These are phyloP conservation scores for Comarum palustre DNA, from an alignment of 306 rosid species.

Conservation along the genomic window DNA sequence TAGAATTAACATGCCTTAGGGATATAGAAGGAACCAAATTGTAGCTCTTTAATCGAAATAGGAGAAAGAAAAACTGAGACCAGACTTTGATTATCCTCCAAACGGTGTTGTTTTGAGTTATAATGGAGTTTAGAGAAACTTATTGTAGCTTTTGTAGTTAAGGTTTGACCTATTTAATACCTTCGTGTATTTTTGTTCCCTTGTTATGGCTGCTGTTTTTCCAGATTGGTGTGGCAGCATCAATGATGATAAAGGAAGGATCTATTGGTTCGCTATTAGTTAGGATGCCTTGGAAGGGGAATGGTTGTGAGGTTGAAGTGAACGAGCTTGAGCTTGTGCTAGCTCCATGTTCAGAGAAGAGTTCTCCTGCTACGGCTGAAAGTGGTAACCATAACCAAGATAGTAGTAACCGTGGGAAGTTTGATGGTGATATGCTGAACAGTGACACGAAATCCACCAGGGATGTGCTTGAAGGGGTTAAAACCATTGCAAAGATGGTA, in stretches of 20 bases:
- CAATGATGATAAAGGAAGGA: slow-evolving; percentile 71
- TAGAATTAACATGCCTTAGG: background rate
- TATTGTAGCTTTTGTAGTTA: background rate
- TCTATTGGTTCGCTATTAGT: slow-evolving; percentile 71
- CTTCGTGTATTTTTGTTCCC: slow-evolving; percentile 6
- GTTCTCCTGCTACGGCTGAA: slow-evolving; percentile 35
- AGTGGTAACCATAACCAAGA: slow-evolving; percentile 36
- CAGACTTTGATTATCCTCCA: no score
- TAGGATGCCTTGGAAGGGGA: slow-evolving; percentile 85
- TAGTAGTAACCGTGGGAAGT: slow-evolving; percentile 30
- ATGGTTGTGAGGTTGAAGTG: slow-evolving; percentile 84
- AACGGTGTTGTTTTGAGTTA: background rate
- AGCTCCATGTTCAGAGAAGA: slow-evolving; percentile 43
- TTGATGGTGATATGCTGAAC: slow-evolving; percentile 36
- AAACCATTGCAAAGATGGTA: slow-evolving; percentile 85
- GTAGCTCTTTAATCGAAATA: background rate
- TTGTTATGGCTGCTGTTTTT: slow-evolving; percentile 19
- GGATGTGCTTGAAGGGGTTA: slow-evolving; percentile 93
- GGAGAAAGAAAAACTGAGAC: background rate
- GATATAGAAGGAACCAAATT: background rate
- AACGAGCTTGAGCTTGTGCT: slow-evolving; percentile 82
- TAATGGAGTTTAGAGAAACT: background rate
- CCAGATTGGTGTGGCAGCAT: slow-evolving; percentile 52
- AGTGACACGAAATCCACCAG: slow-evolving; percentile 47
- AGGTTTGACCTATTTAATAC: background rate